Base-by-base conservation (phyloP, 345 rosid genomes). In the Brassica cretica region DNA sequence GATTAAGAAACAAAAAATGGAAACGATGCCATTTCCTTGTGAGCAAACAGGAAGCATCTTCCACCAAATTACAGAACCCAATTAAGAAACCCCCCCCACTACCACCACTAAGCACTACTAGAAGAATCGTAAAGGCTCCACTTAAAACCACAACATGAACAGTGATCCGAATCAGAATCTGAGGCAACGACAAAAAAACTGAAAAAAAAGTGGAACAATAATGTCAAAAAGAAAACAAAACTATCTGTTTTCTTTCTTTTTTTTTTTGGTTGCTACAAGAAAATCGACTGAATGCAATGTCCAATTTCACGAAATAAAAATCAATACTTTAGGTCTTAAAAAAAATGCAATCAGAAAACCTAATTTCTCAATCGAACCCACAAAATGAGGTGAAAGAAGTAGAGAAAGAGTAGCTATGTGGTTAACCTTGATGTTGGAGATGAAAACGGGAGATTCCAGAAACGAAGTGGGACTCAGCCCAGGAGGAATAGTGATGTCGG, bases 381-480 rank as follows among this genome's bases (percentile, higher is more conserved):
- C 8, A 46, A 68, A 58, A 61, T 61, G 71, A 73, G 56, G 58
- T 18, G 21, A 66, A 77, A 56, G 12, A 41, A 41, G 9, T 35
- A 44, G 16, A 53, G 44, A 15, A 82, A 69, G 16, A 60, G 35
- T 25, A 70, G 59, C 2, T 71, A 35, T 6, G 41, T 35, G 66
- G 0, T 27, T 14, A 21, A 89, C 99, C 99, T 96, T 96, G 63
- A 91, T 80, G 73, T 91, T 89, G 64, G 98, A 93, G 64, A 96
- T 91, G 65, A 96, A 86, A 75, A 96, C 96, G 3, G 99, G 99
- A 63, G 99, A 93, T 78, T 96, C 98, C 80, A 96, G 69, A 77
- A 91, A 93, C 55, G 99, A 91, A 5, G 99, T 88, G 53, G 99
- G 98, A 71, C 97, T 93, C 71, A 89, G 85, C 7, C 94, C 96